Evolutionary conservation across 331 rosid genomes (phyloP), one percentile per base, ranked within the genome.

Genomic region (Saraca asoca): DNA sequence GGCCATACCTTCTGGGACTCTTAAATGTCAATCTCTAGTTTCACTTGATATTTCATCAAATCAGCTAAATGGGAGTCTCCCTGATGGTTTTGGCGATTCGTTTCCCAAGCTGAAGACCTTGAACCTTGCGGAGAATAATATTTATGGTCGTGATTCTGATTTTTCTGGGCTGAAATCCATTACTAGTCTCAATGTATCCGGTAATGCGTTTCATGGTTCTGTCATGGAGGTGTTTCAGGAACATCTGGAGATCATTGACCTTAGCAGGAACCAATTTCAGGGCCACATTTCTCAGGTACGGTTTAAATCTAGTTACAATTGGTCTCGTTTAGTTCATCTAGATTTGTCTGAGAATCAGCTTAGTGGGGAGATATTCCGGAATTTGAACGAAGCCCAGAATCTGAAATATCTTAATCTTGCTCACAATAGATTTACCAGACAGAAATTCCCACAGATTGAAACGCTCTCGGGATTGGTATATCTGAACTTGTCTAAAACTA

Each of bases 301-400:
- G 18, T 75, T 68, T 82, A 83, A 70, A 56, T 71, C 86, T 70
- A 80, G 79, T 48, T 81, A 70, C 68, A 85, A 69, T 41, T 86
- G 89, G 95, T 86, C 91, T 70, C 81, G 68, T 85, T 75, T 94
- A 75, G 77, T 88, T 85, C 86, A 85, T 78, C 80, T 94, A 19
- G 99, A 94, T 83, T 70, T 90, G 77, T 94, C 99, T 58, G 89
- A 75, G 85, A 94, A 94, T 76, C 79, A 75, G 71, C 81, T 94
- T 11, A 81, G 84, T 86, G 99, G 99, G 53, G 85, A 85, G 31
- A 58, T 88, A 67, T 85, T 87, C 65, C 90, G 69, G 31, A 58
- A 81, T 44, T 74, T 85, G 76, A 79, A 65, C 67, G 75, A 64
- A 53, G 76, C 87, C 48, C 78, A 39, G 69, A 90, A 85, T 75